phyloP scores from a whole-genome alignment of 1,139 yeast genomes.

The Geotrichum macrosporum region DNA sequence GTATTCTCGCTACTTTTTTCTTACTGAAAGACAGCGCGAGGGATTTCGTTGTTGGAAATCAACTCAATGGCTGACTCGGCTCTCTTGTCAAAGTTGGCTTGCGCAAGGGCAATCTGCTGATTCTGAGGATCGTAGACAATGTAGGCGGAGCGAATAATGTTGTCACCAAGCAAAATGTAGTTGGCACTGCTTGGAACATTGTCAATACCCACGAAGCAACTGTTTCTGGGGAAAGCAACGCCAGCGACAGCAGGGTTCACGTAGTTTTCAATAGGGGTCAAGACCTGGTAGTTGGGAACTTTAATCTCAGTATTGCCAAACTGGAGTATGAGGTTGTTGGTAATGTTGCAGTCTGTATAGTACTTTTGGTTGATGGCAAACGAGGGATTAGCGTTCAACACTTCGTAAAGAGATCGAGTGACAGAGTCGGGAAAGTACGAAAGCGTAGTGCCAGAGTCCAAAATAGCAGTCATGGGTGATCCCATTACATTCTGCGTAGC shows the following conservation, averaged over 20 bases:
- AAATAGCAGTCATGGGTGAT: slow-evolving; percentile 43
- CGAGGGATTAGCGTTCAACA: slow-evolving; percentile 39
- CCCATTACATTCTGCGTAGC: slow-evolving; percentile 37
- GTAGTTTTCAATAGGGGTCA: slow-evolving; percentile 38
- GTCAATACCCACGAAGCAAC: slow-evolving; percentile 39
- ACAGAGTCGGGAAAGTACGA: slow-evolving; percentile 49
- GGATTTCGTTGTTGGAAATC: slow-evolving; percentile 28
- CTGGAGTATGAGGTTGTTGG: slow-evolving; percentile 41
- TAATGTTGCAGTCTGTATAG: slow-evolving; percentile 40
- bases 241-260: slow-evolving; percentile 34
- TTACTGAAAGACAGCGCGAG: background rate
- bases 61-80: slow-evolving; percentile 33
- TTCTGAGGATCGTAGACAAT: slow-evolving; percentile 53
- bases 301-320: slow-evolving; percentile 45
- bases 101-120: slow-evolving; percentile 50
- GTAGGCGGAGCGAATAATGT: slow-evolving; percentile 51
- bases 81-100: slow-evolving; percentile 35
- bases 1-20: background rate
- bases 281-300: slow-evolving; percentile 46
- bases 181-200: slow-evolving; percentile 32
- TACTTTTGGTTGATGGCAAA: slow-evolving; percentile 38
- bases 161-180: slow-evolving; percentile 46
- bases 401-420: slow-evolving; percentile 34
- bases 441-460: slow-evolving; percentile 68
- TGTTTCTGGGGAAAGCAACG: slow-evolving; percentile 38